These are phyloP conservation scores for Epichloe sylvatica DNA, from an alignment of 2,329 filamentous ascomycete genomes.

Conservation along the genomic window DNA sequence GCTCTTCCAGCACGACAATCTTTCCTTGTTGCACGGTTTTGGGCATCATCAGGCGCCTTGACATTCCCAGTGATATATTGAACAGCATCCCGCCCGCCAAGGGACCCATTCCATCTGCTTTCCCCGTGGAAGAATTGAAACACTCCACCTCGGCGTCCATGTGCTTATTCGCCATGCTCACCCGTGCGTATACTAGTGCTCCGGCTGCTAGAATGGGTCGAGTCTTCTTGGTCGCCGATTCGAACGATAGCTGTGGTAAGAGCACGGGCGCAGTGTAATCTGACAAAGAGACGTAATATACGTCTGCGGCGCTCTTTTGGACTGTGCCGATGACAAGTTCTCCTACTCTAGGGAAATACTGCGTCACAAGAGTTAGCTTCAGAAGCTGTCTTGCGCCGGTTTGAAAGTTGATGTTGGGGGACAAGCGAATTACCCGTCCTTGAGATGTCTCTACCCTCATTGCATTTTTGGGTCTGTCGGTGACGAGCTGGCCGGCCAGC, in stretches of 20 bases:
- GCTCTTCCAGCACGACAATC: slow-evolving; percentile 62
- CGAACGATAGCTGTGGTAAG: slow-evolving; percentile 82
- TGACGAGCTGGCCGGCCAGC: slow-evolving; percentile 51
- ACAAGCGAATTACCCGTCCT: slow-evolving; percentile 43
- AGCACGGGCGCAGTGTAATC: slow-evolving; percentile 49
- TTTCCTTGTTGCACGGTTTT: slow-evolving; percentile 47
- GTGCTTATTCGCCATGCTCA: slow-evolving; percentile 62
- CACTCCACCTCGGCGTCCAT: slow-evolving; percentile 88
- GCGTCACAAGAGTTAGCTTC: not conserved
- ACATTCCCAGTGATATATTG: slow-evolving; percentile 63
- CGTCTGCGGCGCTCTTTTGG: slow-evolving; percentile 59
- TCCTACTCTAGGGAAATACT: slow-evolving; percentile 68
- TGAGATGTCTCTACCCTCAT: slow-evolving; percentile 62
- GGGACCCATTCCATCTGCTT: slow-evolving; percentile 74
- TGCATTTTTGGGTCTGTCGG: slow-evolving; percentile 59
- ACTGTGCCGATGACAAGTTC: slow-evolving; percentile 85
- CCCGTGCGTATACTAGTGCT: slow-evolving; percentile 77
- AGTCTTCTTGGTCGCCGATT: slow-evolving; percentile 83
- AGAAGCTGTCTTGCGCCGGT: not conserved
- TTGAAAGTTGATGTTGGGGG: not conserved
- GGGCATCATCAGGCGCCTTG: slow-evolving; percentile 60
- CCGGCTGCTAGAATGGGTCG: slow-evolving; percentile 62
- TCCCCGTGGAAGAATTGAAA: slow-evolving; percentile 72
- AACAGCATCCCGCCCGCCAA: slow-evolving; percentile 80
- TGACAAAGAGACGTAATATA: slow-evolving; percentile 67